Evolutionary conservation across 345 rosid genomes (phyloP).

Genomic region (Euphorbia pulcherrima): DNA sequence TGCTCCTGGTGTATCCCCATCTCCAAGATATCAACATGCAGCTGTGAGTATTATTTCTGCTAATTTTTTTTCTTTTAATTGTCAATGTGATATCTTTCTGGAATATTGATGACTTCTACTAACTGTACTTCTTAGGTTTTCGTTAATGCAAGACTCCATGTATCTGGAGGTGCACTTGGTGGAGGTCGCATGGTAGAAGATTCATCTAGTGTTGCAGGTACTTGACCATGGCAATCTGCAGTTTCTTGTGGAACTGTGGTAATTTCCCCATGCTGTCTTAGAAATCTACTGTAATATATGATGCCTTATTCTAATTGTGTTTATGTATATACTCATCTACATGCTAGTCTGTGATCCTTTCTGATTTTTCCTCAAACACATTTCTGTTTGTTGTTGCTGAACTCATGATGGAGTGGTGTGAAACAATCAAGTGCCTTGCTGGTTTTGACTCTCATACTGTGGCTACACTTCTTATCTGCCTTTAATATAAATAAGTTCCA

Average conservation of each 20-base stretch:
- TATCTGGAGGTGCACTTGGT: slow-evolving; percentile 99
- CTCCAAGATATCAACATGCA: slow-evolving; percentile 99
- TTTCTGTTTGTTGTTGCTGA: not conserved
- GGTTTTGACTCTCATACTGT: not conserved
- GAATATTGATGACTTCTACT: slow-evolving; percentile 14
- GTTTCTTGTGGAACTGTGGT: not conserved
- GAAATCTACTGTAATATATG: not conserved
- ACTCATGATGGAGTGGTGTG: not conserved
- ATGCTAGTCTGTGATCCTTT: not conserved
- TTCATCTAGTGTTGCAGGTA: slow-evolving; percentile 97
- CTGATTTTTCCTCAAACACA: not conserved
- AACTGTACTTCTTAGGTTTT: slow-evolving; percentile 58
- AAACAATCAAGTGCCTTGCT: not conserved
- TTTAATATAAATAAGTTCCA: not conserved
- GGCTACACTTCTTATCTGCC: not conserved
- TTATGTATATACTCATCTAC: not conserved
- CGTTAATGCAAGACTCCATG: slow-evolving; percentile 98
- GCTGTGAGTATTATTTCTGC: slow-evolving; percentile 58
- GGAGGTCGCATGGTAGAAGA: slow-evolving; percentile 99
- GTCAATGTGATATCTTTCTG: not conserved
- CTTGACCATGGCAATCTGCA: slow-evolving; percentile 8
- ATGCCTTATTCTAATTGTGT: not conserved
- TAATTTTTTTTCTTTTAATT: slow-evolving; percentile 9
- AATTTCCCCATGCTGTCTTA: not conserved
- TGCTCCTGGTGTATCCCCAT: slow-evolving; percentile 98